Percentiles rank a stretch among this genome's conserved stretches.
phyloP scores from a whole-genome alignment of 2,329 filamentous ascomycete genomes.

The Claviceps purpurea region DNA sequence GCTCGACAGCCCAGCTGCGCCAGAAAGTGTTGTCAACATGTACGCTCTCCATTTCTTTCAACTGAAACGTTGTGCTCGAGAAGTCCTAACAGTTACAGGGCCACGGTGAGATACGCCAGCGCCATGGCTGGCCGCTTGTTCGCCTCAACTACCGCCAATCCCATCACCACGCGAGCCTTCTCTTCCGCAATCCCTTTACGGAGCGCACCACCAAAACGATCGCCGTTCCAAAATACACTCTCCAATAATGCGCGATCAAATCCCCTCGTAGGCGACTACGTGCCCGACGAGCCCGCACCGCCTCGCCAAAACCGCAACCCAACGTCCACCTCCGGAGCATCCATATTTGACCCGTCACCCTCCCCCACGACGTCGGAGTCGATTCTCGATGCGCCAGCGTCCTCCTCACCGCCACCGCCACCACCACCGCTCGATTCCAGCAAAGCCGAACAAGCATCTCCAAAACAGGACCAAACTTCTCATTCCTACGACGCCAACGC shows the following conservation, averaged over 20 bases:
- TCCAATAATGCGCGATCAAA: conserved; percentile 12
- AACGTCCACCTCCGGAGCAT: conserved; percentile 1
- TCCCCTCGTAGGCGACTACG: conserved; percentile 18
- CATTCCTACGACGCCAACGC: conserved; percentile 9
- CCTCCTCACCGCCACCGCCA: conserved; percentile 9
- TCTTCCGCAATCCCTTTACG: conserved; percentile 19
- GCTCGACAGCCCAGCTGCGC: neutral
- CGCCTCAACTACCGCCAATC: conserved; percentile 9
- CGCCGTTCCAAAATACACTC: neutral
- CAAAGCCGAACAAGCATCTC: neutral
- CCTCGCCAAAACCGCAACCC: conserved; percentile 3
- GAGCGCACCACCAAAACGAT: conserved; percentile 6
- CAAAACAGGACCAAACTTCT: neutral
- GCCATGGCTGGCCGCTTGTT: conserved; percentile 18
- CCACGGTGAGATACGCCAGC: conserved; percentile 16
- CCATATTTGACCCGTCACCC: neutral
- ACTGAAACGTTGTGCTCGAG: neutral
- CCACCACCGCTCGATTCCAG: conserved; percentile 1
- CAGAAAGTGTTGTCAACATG: neutral
- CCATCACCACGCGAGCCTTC: conserved; percentile 14
- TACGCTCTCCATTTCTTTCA: neutral
- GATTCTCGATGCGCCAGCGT: conserved; percentile 7
- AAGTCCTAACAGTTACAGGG: conserved; percentile 10
- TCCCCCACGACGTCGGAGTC: neutral
- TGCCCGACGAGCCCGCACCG: conserved; percentile 7